Evolutionary conservation across 352 stramenopile species (phyloP), one percentile per base, ranked within the genome.

Genomic region (Phytopythium chamaehyphon): DNA sequence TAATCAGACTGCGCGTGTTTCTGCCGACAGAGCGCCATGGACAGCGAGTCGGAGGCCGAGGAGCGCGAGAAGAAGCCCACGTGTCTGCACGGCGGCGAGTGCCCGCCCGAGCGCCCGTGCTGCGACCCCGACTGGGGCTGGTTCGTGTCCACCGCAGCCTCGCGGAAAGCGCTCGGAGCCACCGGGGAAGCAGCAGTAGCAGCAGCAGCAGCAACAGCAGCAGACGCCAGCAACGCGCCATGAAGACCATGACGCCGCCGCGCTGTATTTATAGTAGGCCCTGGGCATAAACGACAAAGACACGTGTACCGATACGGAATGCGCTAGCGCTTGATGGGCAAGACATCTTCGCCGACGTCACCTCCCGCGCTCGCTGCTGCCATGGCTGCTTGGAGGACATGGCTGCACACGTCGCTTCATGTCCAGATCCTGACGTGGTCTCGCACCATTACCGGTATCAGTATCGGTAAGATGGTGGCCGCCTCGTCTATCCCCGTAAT

Each of bases 41-140:
- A 52, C 35, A 52, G 35, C 47, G 64, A 66, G 42, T 44, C 54
- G 23, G 47, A 61, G 31, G 26, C 51, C 10, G 47, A 62, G 21
- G 59, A 65, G 10, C 46, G 57, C n/a, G 45, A 36, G n/a, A 51
- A 52, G 19, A 53, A 59, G 15, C 52, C 60, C 14, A 51, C 63
- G 4, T 73, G 64, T 54, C 59, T 73, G 47, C 64, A 73, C 23
- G 64, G 66, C 39, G 57, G 47, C 6, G 47, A 69, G 44, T 73
- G 64, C 40, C 64, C 64, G 24, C 42, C 60, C 3, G 64, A 56
- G 45, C 53, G 65, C 15, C 36, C 59, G 18, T 87, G 73, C 54
- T 77, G 68, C 23, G 71, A 85, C 37, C 65, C 69, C 0, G 75
- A 73, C 21, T 90, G 80, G 80, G 80, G 80, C 8, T 88, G 76